A percentile compares a stretch with the other conserved stretches of the same genome.
Conservation (phyloP, 2,329 filamentous ascomycete species). For the Pseudogymnoascus sp. region DNA sequence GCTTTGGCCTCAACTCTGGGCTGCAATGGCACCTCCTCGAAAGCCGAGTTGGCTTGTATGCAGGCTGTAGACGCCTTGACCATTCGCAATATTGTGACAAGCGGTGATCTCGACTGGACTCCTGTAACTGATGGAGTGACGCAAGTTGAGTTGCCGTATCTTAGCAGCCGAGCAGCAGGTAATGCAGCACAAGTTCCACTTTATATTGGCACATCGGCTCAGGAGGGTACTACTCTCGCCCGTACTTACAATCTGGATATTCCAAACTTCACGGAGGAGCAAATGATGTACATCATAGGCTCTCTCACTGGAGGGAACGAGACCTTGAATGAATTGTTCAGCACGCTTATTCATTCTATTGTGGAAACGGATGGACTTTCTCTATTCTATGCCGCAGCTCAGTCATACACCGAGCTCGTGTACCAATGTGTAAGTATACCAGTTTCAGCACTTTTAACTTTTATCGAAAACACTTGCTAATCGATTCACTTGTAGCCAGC, state of each 20-base stretch:
- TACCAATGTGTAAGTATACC: conserved; percentile 1
- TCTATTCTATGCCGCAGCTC: not conserved
- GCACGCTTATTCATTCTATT: not conserved
- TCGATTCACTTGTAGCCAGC: not conserved
- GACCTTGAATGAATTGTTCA: not conserved
- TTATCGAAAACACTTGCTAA: no score
- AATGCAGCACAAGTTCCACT: not conserved
- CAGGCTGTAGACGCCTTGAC: not conserved
- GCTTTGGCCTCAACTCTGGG: not conserved
- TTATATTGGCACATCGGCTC: not conserved
- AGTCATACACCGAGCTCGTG: not conserved
- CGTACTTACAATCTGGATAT: not conserved
- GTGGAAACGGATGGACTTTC: not conserved
- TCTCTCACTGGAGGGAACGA: not conserved
- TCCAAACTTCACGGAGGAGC: not conserved
- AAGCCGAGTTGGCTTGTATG: not conserved
- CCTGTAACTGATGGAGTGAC: not conserved
- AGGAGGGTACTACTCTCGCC: not conserved
- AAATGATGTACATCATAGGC: not conserved
- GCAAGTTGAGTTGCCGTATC: not conserved
- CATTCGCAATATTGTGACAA: not conserved
- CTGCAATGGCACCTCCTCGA: not conserved
- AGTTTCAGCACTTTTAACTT: not conserved
- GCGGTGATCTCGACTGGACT: not conserved
- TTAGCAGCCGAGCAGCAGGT: not conserved